These are phyloP conservation scores for Pseudopediastrum boryanum DNA, from an alignment of 139 green algal species.

Conservation along the genomic window DNA sequence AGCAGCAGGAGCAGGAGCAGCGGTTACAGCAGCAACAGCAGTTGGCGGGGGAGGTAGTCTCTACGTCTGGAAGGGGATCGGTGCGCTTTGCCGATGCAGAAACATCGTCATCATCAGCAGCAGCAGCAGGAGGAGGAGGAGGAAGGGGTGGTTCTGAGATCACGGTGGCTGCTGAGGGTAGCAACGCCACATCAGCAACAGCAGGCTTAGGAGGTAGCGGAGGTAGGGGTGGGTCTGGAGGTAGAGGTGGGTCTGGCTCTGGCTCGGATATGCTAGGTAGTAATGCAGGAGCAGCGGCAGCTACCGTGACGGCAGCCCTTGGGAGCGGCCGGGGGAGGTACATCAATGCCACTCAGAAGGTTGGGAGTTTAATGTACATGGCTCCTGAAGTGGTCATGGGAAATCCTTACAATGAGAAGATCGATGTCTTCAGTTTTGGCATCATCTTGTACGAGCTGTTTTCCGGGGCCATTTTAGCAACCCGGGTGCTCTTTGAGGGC, in stretches of 20 bases:
- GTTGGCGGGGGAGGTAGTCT: not conserved
- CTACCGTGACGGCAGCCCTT: no score
- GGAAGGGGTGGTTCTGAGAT: not conserved
- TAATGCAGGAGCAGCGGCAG: not conserved
- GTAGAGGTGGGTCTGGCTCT: not conserved
- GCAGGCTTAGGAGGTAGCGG: not conserved
- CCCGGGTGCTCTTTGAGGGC: no score
- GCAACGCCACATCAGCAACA: not conserved
- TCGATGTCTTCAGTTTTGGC: slow-evolving; percentile 82
- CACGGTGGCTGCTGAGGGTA: not conserved
- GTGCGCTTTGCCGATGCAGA: no score
- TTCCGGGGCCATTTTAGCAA: slow-evolving; percentile 56
- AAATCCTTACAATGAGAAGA: slow-evolving; percentile 72
- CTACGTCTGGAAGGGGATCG: no score
- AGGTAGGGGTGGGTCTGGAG: not conserved
- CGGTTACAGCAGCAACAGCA: not conserved
- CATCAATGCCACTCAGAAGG: slow-evolving; percentile 40
- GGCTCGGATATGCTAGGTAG: not conserved
- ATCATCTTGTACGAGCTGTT: slow-evolving; percentile 85
- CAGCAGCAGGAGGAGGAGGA: not conserved
- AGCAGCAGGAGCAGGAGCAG: not conserved
- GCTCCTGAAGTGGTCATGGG: slow-evolving; percentile 58
- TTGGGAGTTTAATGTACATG: slow-evolving; percentile 77
- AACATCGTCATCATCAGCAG: no score
- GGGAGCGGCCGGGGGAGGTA: not conserved